Conservation (phyloP, 495 filamentous ascomycete species). For the Chaetomium cochliodes region DNA sequence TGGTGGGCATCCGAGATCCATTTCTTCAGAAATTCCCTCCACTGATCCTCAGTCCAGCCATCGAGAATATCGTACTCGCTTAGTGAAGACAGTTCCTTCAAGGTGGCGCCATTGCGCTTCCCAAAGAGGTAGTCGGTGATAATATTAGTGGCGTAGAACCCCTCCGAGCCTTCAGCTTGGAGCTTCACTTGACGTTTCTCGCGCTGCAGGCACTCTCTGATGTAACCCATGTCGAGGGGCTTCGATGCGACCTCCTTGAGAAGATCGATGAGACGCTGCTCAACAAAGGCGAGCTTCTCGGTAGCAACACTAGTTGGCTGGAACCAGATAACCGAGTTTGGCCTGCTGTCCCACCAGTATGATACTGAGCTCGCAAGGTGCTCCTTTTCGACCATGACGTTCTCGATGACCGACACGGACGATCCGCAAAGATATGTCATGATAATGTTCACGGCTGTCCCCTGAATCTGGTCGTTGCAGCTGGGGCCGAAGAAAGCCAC, state of each 20-base stretch:
- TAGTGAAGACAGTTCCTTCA: slow-evolving; percentile 66
- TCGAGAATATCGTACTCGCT: slow-evolving; percentile 74
- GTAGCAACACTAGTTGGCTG: slow-evolving; percentile 82
- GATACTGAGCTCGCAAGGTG: slow-evolving; percentile 81
- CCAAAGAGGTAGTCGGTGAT: slow-evolving; percentile 93
- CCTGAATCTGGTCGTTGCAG: slow-evolving; percentile 61
- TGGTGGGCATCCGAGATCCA: slow-evolving; percentile 87
- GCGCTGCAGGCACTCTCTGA: slow-evolving; percentile 78
- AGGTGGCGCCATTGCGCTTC: slow-evolving; percentile 74
- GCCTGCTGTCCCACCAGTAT: slow-evolving; percentile 70
- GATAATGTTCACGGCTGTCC: slow-evolving; percentile 70
- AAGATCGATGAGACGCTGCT: slow-evolving; percentile 80
- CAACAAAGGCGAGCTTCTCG: slow-evolving; percentile 75
- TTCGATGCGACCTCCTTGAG: slow-evolving; percentile 75
- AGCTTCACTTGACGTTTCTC: slow-evolving; percentile 76
- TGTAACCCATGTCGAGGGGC: slow-evolving; percentile 81
- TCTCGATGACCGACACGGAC: slow-evolving; percentile 87
- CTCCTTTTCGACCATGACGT: slow-evolving; percentile 88
- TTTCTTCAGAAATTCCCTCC: slow-evolving; percentile 74
- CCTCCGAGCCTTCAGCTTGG: slow-evolving; percentile 69
- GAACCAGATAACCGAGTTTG: slow-evolving; percentile 80
- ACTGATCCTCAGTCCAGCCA: slow-evolving; percentile 76
- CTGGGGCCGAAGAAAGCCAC: slow-evolving; percentile 83
- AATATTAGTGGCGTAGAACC: slow-evolving; percentile 73
- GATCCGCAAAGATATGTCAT: slow-evolving; percentile 86